Evolutionary conservation across 306 rosid genomes (phyloP).

Genomic region (Urtica urens): DNA sequence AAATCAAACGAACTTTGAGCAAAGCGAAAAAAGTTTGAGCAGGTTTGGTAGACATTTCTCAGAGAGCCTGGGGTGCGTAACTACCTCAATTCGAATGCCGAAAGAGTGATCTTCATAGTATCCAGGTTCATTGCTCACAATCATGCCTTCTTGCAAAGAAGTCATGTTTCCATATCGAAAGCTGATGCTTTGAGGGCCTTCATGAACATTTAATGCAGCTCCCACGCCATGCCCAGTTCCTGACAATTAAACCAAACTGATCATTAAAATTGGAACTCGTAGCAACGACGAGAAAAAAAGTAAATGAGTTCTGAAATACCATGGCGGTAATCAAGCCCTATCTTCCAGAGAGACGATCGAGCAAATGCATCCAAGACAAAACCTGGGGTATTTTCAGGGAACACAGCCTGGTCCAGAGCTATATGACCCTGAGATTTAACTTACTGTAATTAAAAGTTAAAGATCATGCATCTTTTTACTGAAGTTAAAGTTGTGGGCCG

Average conservation of each 20-base stretch:
- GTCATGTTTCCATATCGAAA: constrained; percentile 75
- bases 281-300: background rate
- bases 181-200: constrained; percentile 94
- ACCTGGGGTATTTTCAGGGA: constrained; percentile 88
- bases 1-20: constrained; percentile 3
- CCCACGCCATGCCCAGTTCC: constrained; percentile 99
- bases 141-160: constrained; percentile 63
- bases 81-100: constrained; percentile 96
- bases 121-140: constrained; percentile 97
- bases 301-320: constrained; percentile 32
- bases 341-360: constrained; percentile 89
- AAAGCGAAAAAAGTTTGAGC: background rate
- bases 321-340: constrained; percentile 93
- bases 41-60: constrained; percentile 1
- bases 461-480: background rate
- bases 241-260: constrained; percentile 13
- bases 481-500: too few relatives aligned
- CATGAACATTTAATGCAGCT: constrained; percentile 94
- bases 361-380: constrained; percentile 95
- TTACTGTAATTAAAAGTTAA: too few relatives aligned
- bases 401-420: constrained; percentile 79
- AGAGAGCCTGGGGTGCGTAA: constrained; percentile 8
- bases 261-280: constrained; percentile 1
- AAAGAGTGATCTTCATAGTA: constrained; percentile 92
- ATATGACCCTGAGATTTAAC: constrained; percentile 69